Evolutionary conservation across 2,329 filamentous ascomycete genomes (phyloP), one percentile per base, ranked within the genome.

Genomic region (Epichloe bromicola): DNA sequence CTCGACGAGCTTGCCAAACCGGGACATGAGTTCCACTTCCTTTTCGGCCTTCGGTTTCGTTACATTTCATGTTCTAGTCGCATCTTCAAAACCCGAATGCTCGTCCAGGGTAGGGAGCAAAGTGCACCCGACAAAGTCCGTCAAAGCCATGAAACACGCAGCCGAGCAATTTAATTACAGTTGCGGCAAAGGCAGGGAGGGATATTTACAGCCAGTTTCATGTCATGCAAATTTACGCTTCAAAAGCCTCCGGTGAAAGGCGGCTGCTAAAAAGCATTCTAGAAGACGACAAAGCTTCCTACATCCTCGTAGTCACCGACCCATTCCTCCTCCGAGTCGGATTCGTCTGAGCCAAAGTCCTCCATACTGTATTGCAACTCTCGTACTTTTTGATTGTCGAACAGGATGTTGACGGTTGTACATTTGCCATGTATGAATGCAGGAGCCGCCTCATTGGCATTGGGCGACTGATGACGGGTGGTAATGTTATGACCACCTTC

Each of bases 341-440:
- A 75, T 51, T 78, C 74, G 3, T 72, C 73, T 3, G 71, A 67
- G 65, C 85, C 66, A 14, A 91, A 90, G 61, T 91, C 85, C 1
- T 76, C 79, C 71, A 88, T 86, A 20, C 75, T 75, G 56, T 76
- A 86, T 54, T 84, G 80, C 23, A 76, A 69, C 66, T 88, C 86
- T 2, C 74, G 74, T 5, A 82, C 81, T 54, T 87, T 82, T 61
- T 86, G 78, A 62, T 90, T 90, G 65, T 90, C 86, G 57, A 90
- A 82, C 43, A 79, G 71, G 42, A 90, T 75, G 53, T 85, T 78
- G 17, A 90, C 85, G 5, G 80, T 73, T 40, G 82, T 74, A 60
- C 86, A 91, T 56, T 83, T 73, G 1, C 85, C 85, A 54, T 90
- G 86, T 26, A 83, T 67, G 52, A 74, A 73, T 1, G 59, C 50